Percentiles rank a stretch among this genome's conserved stretches.
These are phyloP conservation scores for Phytophthora europaea DNA, from an alignment of 352 stramenopile genomes.

Conservation along the genomic window DNA sequence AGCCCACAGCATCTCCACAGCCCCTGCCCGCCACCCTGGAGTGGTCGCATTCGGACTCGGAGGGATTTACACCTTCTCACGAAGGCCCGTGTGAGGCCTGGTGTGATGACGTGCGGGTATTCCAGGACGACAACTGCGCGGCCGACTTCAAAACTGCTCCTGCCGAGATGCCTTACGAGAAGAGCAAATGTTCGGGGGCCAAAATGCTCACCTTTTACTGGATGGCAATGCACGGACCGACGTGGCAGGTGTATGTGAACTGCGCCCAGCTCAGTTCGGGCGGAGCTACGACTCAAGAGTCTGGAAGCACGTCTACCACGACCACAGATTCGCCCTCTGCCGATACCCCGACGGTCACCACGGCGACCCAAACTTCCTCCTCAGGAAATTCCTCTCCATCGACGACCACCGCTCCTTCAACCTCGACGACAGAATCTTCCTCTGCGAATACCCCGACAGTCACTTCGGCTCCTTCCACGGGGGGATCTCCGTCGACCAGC, in stretches of 20 bases:
- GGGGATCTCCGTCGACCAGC: neutral
- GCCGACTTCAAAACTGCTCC: slow-evolving; percentile 36
- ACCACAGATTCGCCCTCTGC: slow-evolving; percentile 17
- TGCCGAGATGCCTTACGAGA: slow-evolving; percentile 48
- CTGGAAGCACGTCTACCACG: slow-evolving; percentile 26
- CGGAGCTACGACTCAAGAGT: slow-evolving; percentile 25
- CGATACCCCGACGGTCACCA: slow-evolving; percentile 11
- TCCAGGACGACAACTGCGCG: slow-evolving; percentile 30
- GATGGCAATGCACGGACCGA: slow-evolving; percentile 49
- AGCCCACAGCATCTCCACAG: slow-evolving; percentile 27
- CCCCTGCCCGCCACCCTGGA: slow-evolving; percentile 26
- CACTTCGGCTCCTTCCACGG: slow-evolving; percentile 8
- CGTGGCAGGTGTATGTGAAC: slow-evolving; percentile 58
- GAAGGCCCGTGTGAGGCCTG: slow-evolving; percentile 57
- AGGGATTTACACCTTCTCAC: slow-evolving; percentile 43
- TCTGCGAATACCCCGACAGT: neutral
- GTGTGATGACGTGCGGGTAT: slow-evolving; percentile 42
- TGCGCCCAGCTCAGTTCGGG: slow-evolving; percentile 25
- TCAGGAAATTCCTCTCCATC: slow-evolving; percentile 5
- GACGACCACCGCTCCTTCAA: slow-evolving; percentile 11
- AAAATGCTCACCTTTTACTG: slow-evolving; percentile 49
- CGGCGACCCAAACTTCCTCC: slow-evolving; percentile 2
- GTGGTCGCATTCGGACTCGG: slow-evolving; percentile 34
- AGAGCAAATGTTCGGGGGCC: slow-evolving; percentile 28
- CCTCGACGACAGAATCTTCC: neutral